Evolutionary conservation across 192 early-diverging fungal species (phyloP).

Genomic region (Coemansia sp.): DNA sequence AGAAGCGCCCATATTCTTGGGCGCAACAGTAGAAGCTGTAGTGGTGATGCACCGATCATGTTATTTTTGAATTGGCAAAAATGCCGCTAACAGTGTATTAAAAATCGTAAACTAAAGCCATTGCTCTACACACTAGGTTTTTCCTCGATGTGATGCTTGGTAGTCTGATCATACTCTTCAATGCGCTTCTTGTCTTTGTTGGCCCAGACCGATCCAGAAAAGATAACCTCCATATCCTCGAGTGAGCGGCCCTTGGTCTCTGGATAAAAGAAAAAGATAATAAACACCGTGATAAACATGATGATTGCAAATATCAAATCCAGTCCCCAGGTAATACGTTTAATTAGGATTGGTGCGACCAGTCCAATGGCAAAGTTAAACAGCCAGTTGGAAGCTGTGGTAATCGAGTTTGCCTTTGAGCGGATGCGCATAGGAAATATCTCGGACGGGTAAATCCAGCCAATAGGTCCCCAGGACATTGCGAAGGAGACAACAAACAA

Average conservation of each 20-base stretch:
- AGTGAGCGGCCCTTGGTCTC: conserved; percentile 85
- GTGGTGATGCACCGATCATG: too few relatives aligned
- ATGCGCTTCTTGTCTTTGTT: conserved; percentile 44
- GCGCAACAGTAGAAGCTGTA: too few relatives aligned
- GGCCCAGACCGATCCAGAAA: conserved; percentile 49
- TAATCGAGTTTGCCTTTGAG: conserved; percentile 78
- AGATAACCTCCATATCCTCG: conserved; percentile 86
- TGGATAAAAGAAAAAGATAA: conserved; percentile 70
- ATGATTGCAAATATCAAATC: conserved; percentile 72
- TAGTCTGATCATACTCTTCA: conserved; percentile 26
- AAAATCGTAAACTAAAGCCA: background rate
- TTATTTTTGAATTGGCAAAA: too few relatives aligned
- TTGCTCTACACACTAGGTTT: conserved; percentile 3
- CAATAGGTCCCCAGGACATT: conserved; percentile 88
- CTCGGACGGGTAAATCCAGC: conserved; percentile 91
- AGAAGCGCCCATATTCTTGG: too few relatives aligned
- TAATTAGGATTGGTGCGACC: conserved; percentile 69
- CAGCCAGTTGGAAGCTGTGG: conserved; percentile 90
- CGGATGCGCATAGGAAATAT: conserved; percentile 89
- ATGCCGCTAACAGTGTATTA: too few relatives aligned
- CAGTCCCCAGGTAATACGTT: conserved; percentile 63
- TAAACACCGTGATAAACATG: conserved; percentile 59
- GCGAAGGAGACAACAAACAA: conserved; percentile 83
- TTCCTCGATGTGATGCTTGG: conserved; percentile 3
- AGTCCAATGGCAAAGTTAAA: conserved; percentile 81